These are phyloP conservation scores for Larix kaempferi DNA, from an alignment of 75 land plant species.

Conservation along the genomic window DNA sequence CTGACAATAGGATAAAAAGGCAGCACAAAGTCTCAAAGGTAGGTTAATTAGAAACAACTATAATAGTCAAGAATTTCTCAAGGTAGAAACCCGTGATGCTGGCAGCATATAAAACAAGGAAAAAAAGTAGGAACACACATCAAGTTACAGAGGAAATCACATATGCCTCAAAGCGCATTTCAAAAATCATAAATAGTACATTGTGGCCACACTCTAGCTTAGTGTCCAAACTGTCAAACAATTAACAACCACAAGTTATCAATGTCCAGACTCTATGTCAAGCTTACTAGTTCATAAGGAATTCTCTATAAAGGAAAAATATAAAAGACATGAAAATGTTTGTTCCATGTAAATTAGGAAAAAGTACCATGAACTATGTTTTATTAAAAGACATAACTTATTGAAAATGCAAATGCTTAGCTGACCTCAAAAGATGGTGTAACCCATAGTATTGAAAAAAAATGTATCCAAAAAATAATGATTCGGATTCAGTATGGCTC, in stretches of 20 bases:
- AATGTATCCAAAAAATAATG: too few relatives aligned
- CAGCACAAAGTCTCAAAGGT: not conserved
- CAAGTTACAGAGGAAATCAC: not conserved
- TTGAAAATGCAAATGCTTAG: not conserved
- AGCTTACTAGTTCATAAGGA: too few relatives aligned
- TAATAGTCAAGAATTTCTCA: not conserved
- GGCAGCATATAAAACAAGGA: not conserved
- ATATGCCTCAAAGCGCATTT: not conserved
- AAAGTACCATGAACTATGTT: not conserved
- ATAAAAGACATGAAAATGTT: too few relatives aligned
- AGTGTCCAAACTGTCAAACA: too few relatives aligned
- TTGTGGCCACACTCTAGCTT: too few relatives aligned
- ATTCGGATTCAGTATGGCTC: not conserved
- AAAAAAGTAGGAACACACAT: not conserved
- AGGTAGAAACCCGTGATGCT: not conserved
- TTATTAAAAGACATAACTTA: not conserved
- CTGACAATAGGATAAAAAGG: not conserved
- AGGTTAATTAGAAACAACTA: not conserved
- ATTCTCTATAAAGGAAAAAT: too few relatives aligned
- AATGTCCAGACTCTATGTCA: too few relatives aligned
- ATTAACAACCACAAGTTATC: too few relatives aligned
- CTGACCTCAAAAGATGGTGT: not conserved
- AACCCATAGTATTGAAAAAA: not conserved
- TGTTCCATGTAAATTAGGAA: too few relatives aligned
- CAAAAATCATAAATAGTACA: too few relatives aligned